Conservation (phyloP, 2,329 filamentous ascomycete genomes). For the Aspergillus aculeatinus region DNA sequence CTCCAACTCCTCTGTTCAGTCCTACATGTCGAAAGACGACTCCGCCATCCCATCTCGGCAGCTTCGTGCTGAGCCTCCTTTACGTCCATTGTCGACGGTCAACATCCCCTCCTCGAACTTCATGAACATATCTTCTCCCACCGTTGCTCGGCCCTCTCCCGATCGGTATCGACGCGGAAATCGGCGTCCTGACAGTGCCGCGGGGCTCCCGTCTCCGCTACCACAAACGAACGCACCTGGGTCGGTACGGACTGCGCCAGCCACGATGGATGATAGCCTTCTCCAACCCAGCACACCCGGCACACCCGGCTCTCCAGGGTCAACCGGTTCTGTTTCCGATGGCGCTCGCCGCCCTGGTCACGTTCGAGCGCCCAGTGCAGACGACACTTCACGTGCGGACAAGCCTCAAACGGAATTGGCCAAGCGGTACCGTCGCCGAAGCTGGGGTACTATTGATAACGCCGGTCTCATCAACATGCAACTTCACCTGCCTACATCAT, state of each 20-base stretch:
- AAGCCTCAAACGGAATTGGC: slow-evolving; percentile 63
- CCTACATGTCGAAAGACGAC: slow-evolving; percentile 51
- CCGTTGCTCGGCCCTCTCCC: slow-evolving; percentile 66
- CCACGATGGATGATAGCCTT: slow-evolving; percentile 43
- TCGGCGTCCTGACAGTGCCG: slow-evolving; percentile 53
- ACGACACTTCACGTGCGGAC: slow-evolving; percentile 64
- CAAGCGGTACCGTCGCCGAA: slow-evolving; percentile 77
- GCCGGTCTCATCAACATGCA: slow-evolving; percentile 38
- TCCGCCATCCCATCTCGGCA: slow-evolving; percentile 43
- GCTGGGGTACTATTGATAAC: slow-evolving; percentile 67
- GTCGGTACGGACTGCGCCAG: slow-evolving; percentile 6
- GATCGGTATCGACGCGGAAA: slow-evolving; percentile 78
- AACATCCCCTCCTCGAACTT: slow-evolving; percentile 58
- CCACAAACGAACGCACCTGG: slow-evolving; percentile 7
- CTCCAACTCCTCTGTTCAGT: slow-evolving; percentile 49
- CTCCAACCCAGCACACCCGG: slow-evolving; percentile 19
- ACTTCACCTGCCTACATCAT: slow-evolving; percentile 34
- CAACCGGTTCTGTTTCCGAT: slow-evolving; percentile 31
- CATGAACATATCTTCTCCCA: slow-evolving; percentile 48
- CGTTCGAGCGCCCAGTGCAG: slow-evolving; percentile 61
- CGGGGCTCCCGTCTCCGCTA: slow-evolving; percentile 18
- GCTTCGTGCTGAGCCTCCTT: slow-evolving; percentile 35
- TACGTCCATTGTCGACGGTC: slow-evolving; percentile 49
- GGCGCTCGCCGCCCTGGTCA: slow-evolving; percentile 48
- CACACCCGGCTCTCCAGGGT: slow-evolving; percentile 26